phyloP scores from a whole-genome alignment of 1,284 basidiomycete species.

The Veloporphyrellus conicus region DNA sequence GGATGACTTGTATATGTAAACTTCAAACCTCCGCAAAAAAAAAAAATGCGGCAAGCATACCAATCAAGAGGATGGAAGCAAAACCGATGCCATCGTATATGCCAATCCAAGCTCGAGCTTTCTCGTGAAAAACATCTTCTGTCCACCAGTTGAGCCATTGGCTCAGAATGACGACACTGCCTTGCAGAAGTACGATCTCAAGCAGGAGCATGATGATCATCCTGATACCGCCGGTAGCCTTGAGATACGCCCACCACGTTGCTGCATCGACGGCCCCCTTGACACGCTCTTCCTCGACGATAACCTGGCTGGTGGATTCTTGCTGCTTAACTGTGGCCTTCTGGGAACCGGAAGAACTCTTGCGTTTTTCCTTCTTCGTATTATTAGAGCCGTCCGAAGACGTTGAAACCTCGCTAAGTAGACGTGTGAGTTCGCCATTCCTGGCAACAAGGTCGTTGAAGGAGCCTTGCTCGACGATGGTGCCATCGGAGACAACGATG shows the following conservation, averaged over 20 bases:
- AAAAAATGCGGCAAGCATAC: constrained; percentile 13
- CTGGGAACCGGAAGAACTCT: constrained; percentile 11
- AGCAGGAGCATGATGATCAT: constrained; percentile 22
- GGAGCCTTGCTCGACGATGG: constrained; percentile 41
- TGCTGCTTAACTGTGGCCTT: constrained; percentile 12
- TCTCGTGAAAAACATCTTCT: constrained; percentile 33
- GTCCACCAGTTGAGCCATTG: constrained; percentile 33
- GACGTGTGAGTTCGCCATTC: constrained; percentile 37
- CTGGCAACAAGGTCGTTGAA: constrained; percentile 37
- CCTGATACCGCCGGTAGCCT: constrained; percentile 20
- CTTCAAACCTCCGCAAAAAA: not conserved
- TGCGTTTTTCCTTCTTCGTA: constrained; percentile 27
- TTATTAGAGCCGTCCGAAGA: constrained; percentile 33
- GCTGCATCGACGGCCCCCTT: constrained; percentile 50
- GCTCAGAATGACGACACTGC: constrained; percentile 19
- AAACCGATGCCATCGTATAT: constrained; percentile 33
- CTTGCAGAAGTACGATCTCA: constrained; percentile 15
- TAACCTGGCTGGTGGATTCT: constrained; percentile 40
- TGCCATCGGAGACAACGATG: constrained; percentile 48
- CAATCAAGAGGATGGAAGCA: constrained; percentile 37
- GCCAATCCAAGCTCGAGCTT: constrained; percentile 26
- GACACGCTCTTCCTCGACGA: constrained; percentile 55
- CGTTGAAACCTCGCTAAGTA: constrained; percentile 34
- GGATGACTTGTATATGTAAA: constrained; percentile 15
- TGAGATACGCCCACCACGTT: constrained; percentile 30